These are phyloP conservation scores for Nicotiana paniculata DNA, from an alignment of 257 asterid genomes.

Conservation along the genomic window DNA sequence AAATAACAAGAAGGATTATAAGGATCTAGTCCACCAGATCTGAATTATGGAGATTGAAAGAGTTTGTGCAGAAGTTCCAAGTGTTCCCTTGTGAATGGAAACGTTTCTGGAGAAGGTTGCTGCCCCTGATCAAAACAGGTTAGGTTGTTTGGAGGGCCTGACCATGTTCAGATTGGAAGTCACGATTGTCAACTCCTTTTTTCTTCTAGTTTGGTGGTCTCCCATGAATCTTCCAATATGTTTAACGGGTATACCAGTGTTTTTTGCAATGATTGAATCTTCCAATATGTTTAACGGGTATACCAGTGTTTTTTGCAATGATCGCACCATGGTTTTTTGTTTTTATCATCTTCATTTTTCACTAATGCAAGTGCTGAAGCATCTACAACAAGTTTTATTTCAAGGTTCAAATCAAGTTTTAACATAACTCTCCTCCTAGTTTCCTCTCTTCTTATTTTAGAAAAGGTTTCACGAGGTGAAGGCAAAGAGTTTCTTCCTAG, in stretches of 20 bases:
- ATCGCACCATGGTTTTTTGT: neutral
- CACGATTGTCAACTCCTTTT: neutral
- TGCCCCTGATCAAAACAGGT: too few relatives aligned
- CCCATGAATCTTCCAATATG: neutral
- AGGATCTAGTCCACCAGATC: too few relatives aligned
- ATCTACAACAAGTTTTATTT: too few relatives aligned
- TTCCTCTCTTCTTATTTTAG: neutral
- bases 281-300: neutral
- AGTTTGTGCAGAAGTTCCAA: neutral
- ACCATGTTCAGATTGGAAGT: too few relatives aligned
- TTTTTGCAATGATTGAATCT: neutral
- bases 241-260: neutral
- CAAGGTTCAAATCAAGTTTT: neutral
- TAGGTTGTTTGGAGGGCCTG: too few relatives aligned
- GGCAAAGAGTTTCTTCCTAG: neutral
- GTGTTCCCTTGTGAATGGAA: neutral
- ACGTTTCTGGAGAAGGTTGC: neutral
- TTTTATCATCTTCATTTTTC: neutral
- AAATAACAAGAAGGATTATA: too few relatives aligned
- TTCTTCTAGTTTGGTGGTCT: neutral
- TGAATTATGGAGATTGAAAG: neutral
- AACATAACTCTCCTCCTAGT: neutral
- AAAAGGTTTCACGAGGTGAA: neutral
- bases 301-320: neutral
- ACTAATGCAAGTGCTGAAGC: neutral